Percentiles rank a stretch among this genome's conserved stretches.
These are phyloP conservation scores for Neurospora sp. DNA, from an alignment of 495 filamentous ascomycete genomes.

Conservation along the genomic window DNA sequence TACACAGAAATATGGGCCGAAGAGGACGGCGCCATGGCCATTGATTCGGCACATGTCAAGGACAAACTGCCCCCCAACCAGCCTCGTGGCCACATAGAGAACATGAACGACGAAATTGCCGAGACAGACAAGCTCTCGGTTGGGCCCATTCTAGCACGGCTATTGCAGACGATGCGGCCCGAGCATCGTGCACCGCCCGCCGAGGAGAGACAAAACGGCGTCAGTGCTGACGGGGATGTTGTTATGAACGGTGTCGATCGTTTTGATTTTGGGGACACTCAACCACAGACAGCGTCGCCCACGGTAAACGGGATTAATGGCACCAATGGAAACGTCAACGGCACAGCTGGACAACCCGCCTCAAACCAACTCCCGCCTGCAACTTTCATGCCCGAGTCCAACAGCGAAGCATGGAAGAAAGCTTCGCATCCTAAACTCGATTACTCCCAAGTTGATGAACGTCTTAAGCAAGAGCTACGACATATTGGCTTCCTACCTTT, in stretches of 20 bases:
- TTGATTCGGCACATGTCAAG: slow-evolving; percentile 46
- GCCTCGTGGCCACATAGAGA: slow-evolving; percentile 71
- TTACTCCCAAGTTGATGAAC: slow-evolving; percentile 76
- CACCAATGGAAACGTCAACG: slow-evolving; percentile 22
- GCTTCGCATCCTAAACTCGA: slow-evolving; percentile 58
- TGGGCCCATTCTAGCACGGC: slow-evolving; percentile 73
- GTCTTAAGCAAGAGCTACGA: slow-evolving; percentile 82
- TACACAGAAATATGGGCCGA: slow-evolving; percentile 90
- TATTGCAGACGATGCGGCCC: slow-evolving; percentile 72
- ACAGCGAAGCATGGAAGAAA: slow-evolving; percentile 46
- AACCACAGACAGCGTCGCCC: slow-evolving; percentile 1
- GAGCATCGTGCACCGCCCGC: slow-evolving; percentile 58
- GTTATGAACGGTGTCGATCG: slow-evolving; percentile 17
- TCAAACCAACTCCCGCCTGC: slow-evolving; percentile 47
- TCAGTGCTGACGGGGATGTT: slow-evolving; percentile 45
- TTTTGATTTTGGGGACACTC: slow-evolving; percentile 8
- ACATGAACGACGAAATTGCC: slow-evolving; percentile 70
- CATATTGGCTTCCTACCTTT: slow-evolving; percentile 80
- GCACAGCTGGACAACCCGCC: slow-evolving; percentile 9
- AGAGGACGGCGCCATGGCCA: slow-evolving; percentile 69
- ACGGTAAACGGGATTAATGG: slow-evolving; percentile 43
- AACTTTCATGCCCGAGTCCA: slow-evolving; percentile 66
- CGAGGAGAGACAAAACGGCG: slow-evolving; percentile 50
- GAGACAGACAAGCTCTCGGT: slow-evolving; percentile 88
- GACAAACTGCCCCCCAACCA: slow-evolving; percentile 69